Conservation (phyloP, 169 alveolate species). For the Eimeria nieschulzi region DNA sequence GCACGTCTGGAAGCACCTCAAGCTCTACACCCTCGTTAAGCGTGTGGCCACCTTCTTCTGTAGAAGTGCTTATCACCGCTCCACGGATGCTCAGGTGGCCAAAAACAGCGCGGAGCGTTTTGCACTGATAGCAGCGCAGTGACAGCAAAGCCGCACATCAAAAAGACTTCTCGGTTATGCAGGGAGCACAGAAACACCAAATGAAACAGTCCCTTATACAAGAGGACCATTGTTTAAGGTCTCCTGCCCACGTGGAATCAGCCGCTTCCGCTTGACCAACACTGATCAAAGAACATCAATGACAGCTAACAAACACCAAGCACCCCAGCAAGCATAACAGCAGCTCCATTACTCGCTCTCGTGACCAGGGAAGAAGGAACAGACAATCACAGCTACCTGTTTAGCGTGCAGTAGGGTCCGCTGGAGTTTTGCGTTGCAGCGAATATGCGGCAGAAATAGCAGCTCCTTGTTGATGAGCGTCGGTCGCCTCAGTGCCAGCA, state of each 20-base stretch:
- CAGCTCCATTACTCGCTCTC: too few species aligned
- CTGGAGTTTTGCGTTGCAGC: conserved; percentile 27
- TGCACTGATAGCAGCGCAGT: conserved; percentile 41
- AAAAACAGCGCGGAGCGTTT: conserved; percentile 65
- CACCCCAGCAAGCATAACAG: too few species aligned
- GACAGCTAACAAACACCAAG: too few species aligned
- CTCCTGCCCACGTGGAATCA: too few species aligned
- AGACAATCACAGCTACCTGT: neutral
- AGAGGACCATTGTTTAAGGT: too few species aligned
- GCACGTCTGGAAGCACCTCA: conserved; percentile 49
- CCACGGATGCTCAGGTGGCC: conserved; percentile 64
- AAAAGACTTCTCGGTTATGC: too few species aligned
- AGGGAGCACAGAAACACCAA: too few species aligned
- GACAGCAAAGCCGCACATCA: neutral
- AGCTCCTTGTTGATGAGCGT: conserved; percentile 59
- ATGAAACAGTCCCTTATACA: too few species aligned
- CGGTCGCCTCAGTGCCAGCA: conserved; percentile 58
- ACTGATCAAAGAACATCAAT: too few species aligned
- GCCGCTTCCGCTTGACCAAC: too few species aligned
- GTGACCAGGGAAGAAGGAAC: too few species aligned
- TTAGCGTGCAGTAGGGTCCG: conserved; percentile 40
- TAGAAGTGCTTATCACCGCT: neutral
- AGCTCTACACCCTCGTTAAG: conserved; percentile 47
- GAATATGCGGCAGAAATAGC: conserved; percentile 55
- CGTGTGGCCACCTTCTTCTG: neutral